Evolutionary conservation across 2,329 filamentous ascomycete species (phyloP).

Genomic region (Ilyonectria robusta): DNA sequence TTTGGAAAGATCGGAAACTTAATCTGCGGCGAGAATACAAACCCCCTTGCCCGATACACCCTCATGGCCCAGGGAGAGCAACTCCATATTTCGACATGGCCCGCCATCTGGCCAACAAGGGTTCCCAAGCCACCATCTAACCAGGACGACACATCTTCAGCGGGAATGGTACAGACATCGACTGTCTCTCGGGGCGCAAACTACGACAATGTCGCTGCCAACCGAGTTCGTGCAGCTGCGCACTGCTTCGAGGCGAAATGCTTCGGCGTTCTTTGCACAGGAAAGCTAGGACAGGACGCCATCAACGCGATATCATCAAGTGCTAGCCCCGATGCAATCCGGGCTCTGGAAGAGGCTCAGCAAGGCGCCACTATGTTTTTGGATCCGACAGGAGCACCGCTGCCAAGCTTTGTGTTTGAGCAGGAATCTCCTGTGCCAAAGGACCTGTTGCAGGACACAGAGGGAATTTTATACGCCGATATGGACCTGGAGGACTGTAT

Average conservation of each 20-base stretch:
- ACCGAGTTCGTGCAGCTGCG: conserved; percentile 65
- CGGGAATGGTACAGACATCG: too few relatives aligned
- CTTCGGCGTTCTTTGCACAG: conserved; percentile 64
- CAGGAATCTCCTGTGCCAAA: too few relatives aligned
- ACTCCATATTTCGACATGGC: conserved; percentile 69
- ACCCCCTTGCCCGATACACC: conserved; percentile 66
- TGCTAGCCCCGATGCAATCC: conserved; percentile 41
- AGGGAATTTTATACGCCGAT: too few relatives aligned
- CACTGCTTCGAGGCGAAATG: conserved; percentile 72
- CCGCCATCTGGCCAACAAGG: conserved; percentile 66
- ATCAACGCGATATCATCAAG: conserved; percentile 53
- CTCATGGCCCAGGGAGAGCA: conserved; percentile 70
- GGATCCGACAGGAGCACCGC: conserved; percentile 57
- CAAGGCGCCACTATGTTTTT: conserved; percentile 65
- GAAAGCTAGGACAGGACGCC: too few relatives aligned
- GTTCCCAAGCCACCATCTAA: too few relatives aligned
- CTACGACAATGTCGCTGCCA: conserved; percentile 69
- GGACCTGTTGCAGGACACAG: too few relatives aligned
- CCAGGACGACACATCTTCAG: conserved; percentile 27
- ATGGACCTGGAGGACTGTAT: too few relatives aligned
- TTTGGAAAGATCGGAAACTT: conserved; percentile 64
- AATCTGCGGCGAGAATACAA: conserved; percentile 72
- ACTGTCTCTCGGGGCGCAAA: conserved; percentile 44
- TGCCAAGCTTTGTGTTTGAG: too few relatives aligned
- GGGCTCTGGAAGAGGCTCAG: conserved; percentile 47